A percentile compares a stretch with the other conserved stretches of the same genome.
Conservation (phyloP, 805 yeast genomes). For the Cyberlindnera xylosilytica region DNA sequence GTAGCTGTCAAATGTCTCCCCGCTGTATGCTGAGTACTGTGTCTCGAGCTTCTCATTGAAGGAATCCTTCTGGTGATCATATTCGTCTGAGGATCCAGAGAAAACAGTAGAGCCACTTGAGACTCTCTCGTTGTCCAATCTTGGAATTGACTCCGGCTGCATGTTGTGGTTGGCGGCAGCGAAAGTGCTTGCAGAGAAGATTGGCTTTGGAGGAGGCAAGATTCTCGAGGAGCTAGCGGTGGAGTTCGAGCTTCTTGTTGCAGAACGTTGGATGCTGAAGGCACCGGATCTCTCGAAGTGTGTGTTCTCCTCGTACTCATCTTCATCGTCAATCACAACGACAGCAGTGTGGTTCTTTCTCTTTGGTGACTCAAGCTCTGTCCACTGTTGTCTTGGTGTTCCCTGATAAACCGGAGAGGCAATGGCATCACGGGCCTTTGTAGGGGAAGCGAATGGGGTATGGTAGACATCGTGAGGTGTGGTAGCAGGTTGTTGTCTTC, state of each 20-base stretch:
- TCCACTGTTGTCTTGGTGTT: slow-evolving; percentile 65
- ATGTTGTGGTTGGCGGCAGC: slow-evolving; percentile 47
- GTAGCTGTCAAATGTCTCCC: slow-evolving; percentile 40
- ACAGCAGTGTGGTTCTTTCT: slow-evolving; percentile 51
- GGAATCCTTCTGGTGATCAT: slow-evolving; percentile 1
- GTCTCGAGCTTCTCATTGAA: slow-evolving; percentile 23
- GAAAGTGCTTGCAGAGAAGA: slow-evolving; percentile 58
- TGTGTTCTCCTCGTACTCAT: slow-evolving; percentile 31
- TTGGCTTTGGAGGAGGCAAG: slow-evolving; percentile 63
- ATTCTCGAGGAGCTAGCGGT: slow-evolving; percentile 38
- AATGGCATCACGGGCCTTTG: slow-evolving; percentile 9
- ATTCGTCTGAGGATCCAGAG: slow-evolving; percentile 17
- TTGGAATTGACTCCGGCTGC: slow-evolving; percentile 13
- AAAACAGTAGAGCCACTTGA: slow-evolving; percentile 27
- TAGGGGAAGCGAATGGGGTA: slow-evolving; percentile 34
- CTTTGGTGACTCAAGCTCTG: slow-evolving; percentile 69
- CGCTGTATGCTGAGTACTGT: slow-evolving; percentile 23
- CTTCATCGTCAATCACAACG: slow-evolving; percentile 41
- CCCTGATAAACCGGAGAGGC: slow-evolving; percentile 25
- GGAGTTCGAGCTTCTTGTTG: slow-evolving; percentile 30
- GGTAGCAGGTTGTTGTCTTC: slow-evolving; percentile 17
- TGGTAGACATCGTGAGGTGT: slow-evolving; percentile 17
- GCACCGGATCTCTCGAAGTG: slow-evolving; percentile 10
- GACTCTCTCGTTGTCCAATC: slow-evolving; percentile 27
- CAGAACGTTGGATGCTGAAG: slow-evolving; percentile 33